Evolutionary conservation across 1,139 yeast species (phyloP).

Genomic region (Yamadazyma friedrichii): DNA sequence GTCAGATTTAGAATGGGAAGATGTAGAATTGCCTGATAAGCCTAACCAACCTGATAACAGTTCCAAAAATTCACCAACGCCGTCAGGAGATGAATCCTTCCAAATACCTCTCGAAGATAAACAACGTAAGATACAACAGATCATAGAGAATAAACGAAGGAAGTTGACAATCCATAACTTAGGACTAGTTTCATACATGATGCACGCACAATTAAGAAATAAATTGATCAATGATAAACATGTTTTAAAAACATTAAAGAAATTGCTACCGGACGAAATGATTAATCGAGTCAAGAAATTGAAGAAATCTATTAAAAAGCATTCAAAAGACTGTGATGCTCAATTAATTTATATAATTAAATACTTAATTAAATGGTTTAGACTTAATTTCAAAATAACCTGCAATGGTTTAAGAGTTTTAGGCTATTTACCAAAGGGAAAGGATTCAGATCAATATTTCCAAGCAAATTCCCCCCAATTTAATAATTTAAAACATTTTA

Average conservation of each 20-base stretch:
- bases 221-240: conserved; percentile 19
- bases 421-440: conserved; percentile 25
- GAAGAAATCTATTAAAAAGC: conserved; percentile 11
- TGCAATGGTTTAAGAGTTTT: conserved; percentile 35
- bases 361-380: conserved; percentile 38
- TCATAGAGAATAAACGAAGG: conserved; percentile 9
- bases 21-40: conserved; percentile 1
- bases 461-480: conserved; percentile 21
- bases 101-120: conserved; percentile 1
- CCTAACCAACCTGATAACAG: neutral
- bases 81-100: neutral
- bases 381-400: conserved; percentile 33
- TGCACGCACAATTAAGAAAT: conserved; percentile 26
- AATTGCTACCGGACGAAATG: conserved; percentile 25
- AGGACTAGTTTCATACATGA: conserved; percentile 25
- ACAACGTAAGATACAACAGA: conserved; percentile 1
- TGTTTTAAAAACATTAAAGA: conserved; percentile 25
- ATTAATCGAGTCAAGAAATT: conserved; percentile 20
- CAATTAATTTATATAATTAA: conserved; percentile 32
- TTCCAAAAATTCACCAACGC: neutral
- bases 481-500: conserved; percentile 14
- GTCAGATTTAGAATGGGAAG: conserved; percentile 13
- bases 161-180: conserved; percentile 23
- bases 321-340: conserved; percentile 18
- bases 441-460: conserved; percentile 18